Evolutionary conservation across 345 rosid species (phyloP), one percentile per base, ranked within the genome.

Genomic region (Luvunga scandens): DNA sequence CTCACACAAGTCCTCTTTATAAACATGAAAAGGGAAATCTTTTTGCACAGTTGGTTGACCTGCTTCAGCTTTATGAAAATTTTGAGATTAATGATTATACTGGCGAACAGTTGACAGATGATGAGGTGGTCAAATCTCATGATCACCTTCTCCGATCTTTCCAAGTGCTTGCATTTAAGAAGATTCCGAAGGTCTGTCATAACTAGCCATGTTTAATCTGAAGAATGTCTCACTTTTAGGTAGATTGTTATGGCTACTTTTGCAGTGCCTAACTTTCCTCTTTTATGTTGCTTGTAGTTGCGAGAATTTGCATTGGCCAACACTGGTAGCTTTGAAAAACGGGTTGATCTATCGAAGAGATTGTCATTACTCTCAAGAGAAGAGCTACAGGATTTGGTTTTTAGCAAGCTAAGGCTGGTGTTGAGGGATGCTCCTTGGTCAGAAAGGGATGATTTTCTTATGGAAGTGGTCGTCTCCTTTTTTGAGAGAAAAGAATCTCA

Each of bases 31-130:
- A 90, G 62, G 99, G 99, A 75, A 94, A 89, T 79, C 97, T 96
- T 78, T 96, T 96, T 66, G 97, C 97, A 39, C 97, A 94, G 39
- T 87, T 96, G 79, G 99, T 94, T 75, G 99, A 94, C 85, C 89
- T 94, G 78, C 85, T 96, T 70, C 99, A 94, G 84, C 92, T 92
- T 79, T 96, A 96, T 71, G 99, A 96, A 86, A 92, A 94, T 82
- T 96, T 96, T 85, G 98, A 96, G 91, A 96, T 96, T 69, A 92
- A 96, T 82, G 99, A 96, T 84, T 97, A 94, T 75, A 89, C 85
- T 77, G 99, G 99, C 48, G 92, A 97, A 69, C 99, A 94, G 60
- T 82, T 96, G 81, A 88, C 89, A 24, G 99, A 96, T 83, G 98
- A 92, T 82, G 97, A 96, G 86, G 92, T 95, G 82, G 91, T 96